Conservation (phyloP, 2,329 filamentous ascomycete species). For the Colletotrichum agaves region DNA sequence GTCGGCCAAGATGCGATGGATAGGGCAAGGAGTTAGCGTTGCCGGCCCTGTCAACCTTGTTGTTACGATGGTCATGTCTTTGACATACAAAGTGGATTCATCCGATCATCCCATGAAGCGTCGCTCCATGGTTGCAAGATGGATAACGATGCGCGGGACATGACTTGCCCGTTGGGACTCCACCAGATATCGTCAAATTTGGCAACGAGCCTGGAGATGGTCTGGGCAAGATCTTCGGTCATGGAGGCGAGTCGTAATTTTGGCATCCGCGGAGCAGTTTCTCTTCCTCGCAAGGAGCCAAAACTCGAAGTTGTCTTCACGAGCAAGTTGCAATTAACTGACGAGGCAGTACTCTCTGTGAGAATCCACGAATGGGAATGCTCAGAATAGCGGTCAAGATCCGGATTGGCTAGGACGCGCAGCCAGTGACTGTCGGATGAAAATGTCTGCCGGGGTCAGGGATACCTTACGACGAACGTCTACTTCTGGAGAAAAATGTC, state of each 20-base stretch:
- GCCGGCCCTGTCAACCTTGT: conserved; percentile 25
- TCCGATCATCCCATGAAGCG: conserved; percentile 28
- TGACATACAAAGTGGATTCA: conserved; percentile 24
- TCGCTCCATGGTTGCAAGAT: conserved; percentile 31
- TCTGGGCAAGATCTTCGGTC: conserved; percentile 29
- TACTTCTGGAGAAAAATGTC: not conserved
- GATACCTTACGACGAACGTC: not conserved
- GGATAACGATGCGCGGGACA: conserved; percentile 28
- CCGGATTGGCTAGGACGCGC: conserved; percentile 25
- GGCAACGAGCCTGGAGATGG: conserved; percentile 9
- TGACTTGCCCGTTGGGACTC: conserved; percentile 32
- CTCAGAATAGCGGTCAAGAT: conserved; percentile 41
- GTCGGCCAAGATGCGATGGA: conserved; percentile 11
- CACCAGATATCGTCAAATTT: conserved; percentile 17
- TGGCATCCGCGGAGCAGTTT: not conserved
- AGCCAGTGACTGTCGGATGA: conserved; percentile 22
- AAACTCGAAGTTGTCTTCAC: not conserved
- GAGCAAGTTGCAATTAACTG: not conserved
- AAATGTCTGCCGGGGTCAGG: conserved; percentile 25
- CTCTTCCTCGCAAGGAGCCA: not conserved
- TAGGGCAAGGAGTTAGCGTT: not conserved
- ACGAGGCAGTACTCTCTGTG: not conserved
- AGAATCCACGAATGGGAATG: conserved; percentile 24
- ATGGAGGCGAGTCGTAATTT: not conserved
- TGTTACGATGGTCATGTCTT: conserved; percentile 3